Base-by-base conservation (phyloP, 768 basidiomycete genomes). In the Dioszegia hungarica region DNA sequence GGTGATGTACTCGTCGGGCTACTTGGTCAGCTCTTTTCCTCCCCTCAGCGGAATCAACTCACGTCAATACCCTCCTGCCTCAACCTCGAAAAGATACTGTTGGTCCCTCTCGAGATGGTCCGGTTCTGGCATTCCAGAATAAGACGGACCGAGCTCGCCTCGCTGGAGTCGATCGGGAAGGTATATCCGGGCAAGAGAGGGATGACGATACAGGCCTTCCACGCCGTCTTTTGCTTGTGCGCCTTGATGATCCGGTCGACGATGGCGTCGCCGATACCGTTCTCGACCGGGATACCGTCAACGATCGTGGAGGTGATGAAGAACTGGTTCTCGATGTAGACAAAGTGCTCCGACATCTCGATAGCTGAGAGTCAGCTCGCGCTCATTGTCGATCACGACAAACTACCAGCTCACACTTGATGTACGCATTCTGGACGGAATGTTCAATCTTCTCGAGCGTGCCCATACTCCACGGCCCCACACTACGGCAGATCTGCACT, bases 401-500 rank as follows among this genome's bases (percentile, higher is more conserved):
- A 34, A 44, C 37, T 17, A 19, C 22, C 22, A 25, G 28, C 65
- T 53, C 56, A 88, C 90, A 89, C 81, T 92, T 86, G 56, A 90
- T 78, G 70, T 97, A 95, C 12, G 93, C 92, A 66, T 89, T 90
- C 77, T 93, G 91, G 39, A 98, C 91, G 12, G 94, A 97, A 66
- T 86, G 84, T 76, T 99, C 95, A 44, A 86, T 83, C 66, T 81
- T 85, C 52, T 84, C 85, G 19, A 84, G 81, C 2, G 92, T 97
- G 2, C 93, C 95, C 76, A 98, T 81, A 2, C 93, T 97, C 95
- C 95, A 99, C 1, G 90, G 89, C 1, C 92, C 91, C 12, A 89
- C 87, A 15, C 90, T 94, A 24, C 95, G 85, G 74, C 91, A 94
- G 60, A 99, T 90, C 71, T 99, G 95, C 71, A 95, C 81, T 73